Evolutionary conservation across 176 grass and related monocot genomes (phyloP).

Genomic region (Cocos nucifera): DNA sequence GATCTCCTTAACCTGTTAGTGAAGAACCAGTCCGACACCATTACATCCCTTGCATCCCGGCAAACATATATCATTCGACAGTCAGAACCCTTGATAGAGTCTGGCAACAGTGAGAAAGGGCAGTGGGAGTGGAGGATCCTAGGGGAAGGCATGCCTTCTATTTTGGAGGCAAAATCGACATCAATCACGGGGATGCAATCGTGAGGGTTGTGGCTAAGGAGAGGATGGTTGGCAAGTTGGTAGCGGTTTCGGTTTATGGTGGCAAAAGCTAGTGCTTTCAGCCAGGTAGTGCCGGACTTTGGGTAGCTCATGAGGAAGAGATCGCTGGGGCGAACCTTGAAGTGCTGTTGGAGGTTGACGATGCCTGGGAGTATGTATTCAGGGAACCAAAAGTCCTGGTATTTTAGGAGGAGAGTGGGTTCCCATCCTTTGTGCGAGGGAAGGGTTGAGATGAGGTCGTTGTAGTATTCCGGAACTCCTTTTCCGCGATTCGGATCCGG

Average conservation of each 20-base stretch:
- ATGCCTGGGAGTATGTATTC: slow-evolving; percentile 14
- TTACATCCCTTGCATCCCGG: slow-evolving; percentile 42
- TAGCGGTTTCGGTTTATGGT: slow-evolving; percentile 17
- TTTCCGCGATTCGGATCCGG: too few species aligned
- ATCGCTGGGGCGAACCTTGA: slow-evolving; percentile 31
- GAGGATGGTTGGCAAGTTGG: slow-evolving; percentile 19
- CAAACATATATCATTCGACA: slow-evolving; percentile 11
- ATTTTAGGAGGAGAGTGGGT: slow-evolving; percentile 2
- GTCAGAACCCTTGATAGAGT: slow-evolving; percentile 5
- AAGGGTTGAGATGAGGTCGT: too few species aligned
- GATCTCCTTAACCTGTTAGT: neutral
- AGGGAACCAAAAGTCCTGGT: slow-evolving; percentile 40
- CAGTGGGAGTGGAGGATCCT: slow-evolving; percentile 32
- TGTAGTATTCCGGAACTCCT: too few species aligned
- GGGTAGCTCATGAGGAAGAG: slow-evolving; percentile 37
- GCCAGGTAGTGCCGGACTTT: slow-evolving; percentile 54
- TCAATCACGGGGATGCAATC: slow-evolving; percentile 24
- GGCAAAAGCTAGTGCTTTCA: slow-evolving; percentile 41
- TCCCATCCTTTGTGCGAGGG: too few species aligned
- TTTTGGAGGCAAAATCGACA: neutral
- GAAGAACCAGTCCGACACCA: slow-evolving; percentile 38
- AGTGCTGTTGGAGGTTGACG: slow-evolving; percentile 20
- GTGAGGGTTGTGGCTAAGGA: slow-evolving; percentile 28
- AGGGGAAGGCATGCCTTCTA: slow-evolving; percentile 27
- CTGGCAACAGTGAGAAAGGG: slow-evolving; percentile 23